Conservation (phyloP, 176 grass and related monocot species). For the Oryza meyeriana region DNA sequence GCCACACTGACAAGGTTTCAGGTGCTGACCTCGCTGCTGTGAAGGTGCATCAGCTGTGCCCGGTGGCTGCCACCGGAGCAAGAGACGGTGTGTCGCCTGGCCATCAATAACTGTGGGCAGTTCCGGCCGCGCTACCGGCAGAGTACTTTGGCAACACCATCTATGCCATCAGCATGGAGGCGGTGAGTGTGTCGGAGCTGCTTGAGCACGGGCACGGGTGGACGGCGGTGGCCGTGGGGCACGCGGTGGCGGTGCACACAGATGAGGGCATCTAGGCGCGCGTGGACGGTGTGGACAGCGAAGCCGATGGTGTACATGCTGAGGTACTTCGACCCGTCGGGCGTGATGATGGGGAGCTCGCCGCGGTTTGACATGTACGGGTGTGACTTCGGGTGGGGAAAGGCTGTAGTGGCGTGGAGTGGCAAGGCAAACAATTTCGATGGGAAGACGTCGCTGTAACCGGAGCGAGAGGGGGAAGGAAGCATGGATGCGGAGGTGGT, state of each 20-base stretch:
- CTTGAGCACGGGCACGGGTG: conserved; percentile 53
- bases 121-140: conserved; percentile 40
- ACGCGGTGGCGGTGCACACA: conserved; percentile 47
- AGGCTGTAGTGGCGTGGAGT: conserved; percentile 42
- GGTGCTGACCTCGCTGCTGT: conserved; percentile 52
- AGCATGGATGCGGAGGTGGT: conserved; percentile 49
- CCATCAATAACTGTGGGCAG: conserved; percentile 49
- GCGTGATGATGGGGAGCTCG: conserved; percentile 29
- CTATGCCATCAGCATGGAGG: conserved; percentile 11
- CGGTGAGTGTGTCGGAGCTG: conserved; percentile 31
- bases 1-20: conserved; percentile 58
- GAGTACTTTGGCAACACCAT: conserved; percentile 63
- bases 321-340: neutral
- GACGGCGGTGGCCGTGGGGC: conserved; percentile 39
- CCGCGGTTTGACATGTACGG: conserved; percentile 63
- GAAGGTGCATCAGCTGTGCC: conserved; percentile 56
- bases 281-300: neutral
- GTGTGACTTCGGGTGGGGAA: conserved; percentile 64
- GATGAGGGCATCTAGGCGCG: conserved; percentile 39
- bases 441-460: conserved; percentile 39
- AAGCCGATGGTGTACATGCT: neutral
- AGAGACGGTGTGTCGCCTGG: conserved; percentile 27
- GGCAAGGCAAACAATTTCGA: conserved; percentile 52
- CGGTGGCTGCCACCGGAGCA: conserved; percentile 20
- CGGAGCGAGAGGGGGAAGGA: conserved; percentile 34